Evolutionary conservation across 805 yeast genomes (phyloP), one percentile per base, ranked within the genome.

Genomic region (Yamadazyma sp.): DNA sequence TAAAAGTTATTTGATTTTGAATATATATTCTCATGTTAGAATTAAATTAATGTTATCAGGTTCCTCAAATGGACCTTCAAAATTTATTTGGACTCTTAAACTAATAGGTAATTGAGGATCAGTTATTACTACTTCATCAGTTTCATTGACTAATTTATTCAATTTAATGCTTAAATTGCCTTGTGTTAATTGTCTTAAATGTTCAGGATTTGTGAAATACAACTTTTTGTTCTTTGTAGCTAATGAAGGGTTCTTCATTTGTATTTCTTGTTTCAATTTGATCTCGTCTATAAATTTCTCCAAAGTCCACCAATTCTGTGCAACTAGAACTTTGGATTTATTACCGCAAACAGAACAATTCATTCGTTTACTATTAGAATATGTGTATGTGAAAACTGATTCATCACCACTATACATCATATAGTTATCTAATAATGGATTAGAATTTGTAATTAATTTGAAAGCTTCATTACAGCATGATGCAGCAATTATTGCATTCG

Each of bases 401-500:
- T 77, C 79, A 35, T 82, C 81, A 0, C 98, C 98, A 17, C 88
- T 77, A 51, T 86, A 86, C 77, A 82, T 84, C 85, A 86, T 81
- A 54, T 84, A 84, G 60, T 87, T 89, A 40, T 78, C 75, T 46
- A 85, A 59, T 12, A 63, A 61, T 0, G 88, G 91, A 42, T 78
- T 78, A 38, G 78, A 66, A 35, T 81, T 77, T 1, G 95, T 78
- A 27, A 86, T 72, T 16, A 88, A 66, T 52, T 89, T 89, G 57
- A 86, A 76, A 2, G 83, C 86, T 56, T 88, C 96, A 44, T 83
- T 84, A 52, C 93, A 83, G 55, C 95, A 85, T 5, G 87, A 72
- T 0, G 93, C 94, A 0, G 97, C 96, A 21, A 91, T 76, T 15
- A 91, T 73, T 2, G 98, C 95, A 56, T 93, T 91, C 0, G 97